Evolutionary conservation across 176 grass and related monocot genomes (phyloP).

Genomic region (Areca catechu): DNA sequence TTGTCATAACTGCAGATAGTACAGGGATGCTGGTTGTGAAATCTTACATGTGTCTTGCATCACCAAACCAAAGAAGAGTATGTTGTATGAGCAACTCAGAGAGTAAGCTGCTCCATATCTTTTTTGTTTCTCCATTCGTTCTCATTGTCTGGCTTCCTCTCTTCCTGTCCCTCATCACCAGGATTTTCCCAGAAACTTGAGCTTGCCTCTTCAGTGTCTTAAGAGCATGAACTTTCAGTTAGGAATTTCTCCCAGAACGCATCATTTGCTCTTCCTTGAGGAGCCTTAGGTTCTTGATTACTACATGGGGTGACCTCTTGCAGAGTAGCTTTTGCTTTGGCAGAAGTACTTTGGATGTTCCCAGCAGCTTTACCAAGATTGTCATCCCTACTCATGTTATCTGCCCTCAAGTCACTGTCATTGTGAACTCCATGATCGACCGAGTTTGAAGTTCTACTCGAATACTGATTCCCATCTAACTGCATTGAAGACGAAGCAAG

Average conservation of each 20-base stretch:
- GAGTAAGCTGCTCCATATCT: constrained; percentile 41
- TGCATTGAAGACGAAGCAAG: constrained; percentile 50
- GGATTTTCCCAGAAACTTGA: constrained; percentile 33
- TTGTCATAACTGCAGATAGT: too few species aligned
- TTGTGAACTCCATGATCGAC: constrained; percentile 11
- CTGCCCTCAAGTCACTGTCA: constrained; percentile 1
- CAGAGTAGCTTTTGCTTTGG: constrained; percentile 1
- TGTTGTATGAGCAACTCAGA: constrained; percentile 16
- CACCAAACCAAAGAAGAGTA: too few species aligned
- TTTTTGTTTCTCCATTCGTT: constrained; percentile 13
- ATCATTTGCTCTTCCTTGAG: constrained; percentile 54
- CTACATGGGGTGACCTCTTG: constrained; percentile 6
- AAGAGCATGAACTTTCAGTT: constrained; percentile 59
- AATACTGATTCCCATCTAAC: constrained; percentile 8
- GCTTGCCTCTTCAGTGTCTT: constrained; percentile 53
- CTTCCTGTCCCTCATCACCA: constrained; percentile 17
- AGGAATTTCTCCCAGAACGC: constrained; percentile 97
- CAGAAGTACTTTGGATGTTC: constrained; percentile 17
- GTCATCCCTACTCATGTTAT: constrained; percentile 14
- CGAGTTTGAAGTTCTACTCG: not conserved
- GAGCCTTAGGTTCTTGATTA: constrained; percentile 29
- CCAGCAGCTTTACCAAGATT: constrained; percentile 6
- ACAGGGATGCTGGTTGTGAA: too few species aligned
- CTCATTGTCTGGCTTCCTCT: constrained; percentile 11
- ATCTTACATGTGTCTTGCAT: too few species aligned